Evolutionary conservation across 495 filamentous ascomycete genomes (phyloP), one percentile per base, ranked within the genome.

Genomic region (Mytilinidion resinicola): DNA sequence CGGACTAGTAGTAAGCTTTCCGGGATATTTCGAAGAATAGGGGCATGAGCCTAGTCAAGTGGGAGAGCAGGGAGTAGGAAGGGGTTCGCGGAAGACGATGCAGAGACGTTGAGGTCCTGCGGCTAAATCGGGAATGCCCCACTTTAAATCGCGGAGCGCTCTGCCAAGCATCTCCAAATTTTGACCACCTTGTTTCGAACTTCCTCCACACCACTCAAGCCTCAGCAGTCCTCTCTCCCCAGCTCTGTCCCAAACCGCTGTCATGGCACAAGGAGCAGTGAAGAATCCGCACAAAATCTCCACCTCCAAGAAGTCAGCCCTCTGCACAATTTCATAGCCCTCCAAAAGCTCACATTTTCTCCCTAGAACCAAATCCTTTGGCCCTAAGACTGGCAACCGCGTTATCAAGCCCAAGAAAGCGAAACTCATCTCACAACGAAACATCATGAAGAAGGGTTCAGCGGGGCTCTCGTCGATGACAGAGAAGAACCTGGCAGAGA

Each of bases 371-470:
- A 60, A 46, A 68, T 42, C 39, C 2, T 14, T 15, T 47, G 42
- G 47, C 17, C 62, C 80, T 14, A 84, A 83, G 69, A 81, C 78
- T 61, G 84, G 85, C 20, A 67, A 74, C 9, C 73, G 82, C 14
- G 76, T 81, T 43, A 85, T 90, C 49, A 85, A 85, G 19, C 87
- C 87, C 6, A 87, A 86, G 74, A 89, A 86, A 59, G 70, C 76
- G 19, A 67, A 70, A 3, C 72, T 89, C 37, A 78, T 85, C 33
- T 78, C 79, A 66, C 74, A 80, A 71, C 69, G 80, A 53, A 82
- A 82, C 66, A 71, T 87, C 67, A 82, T 74, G 6, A 89, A 86
- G 85, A 88, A 87, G 80, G 75, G 84, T 50, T 76, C 83, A 0
- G 77, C 83, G 0, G 85, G 85, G 0, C 73, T 90, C 19, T 78